A percentile compares a stretch with the other conserved stretches of the same genome.
These are phyloP conservation scores for Blastomyces emzantsi DNA, from an alignment of 2,329 filamentous ascomycete species.

Conservation along the genomic window DNA sequence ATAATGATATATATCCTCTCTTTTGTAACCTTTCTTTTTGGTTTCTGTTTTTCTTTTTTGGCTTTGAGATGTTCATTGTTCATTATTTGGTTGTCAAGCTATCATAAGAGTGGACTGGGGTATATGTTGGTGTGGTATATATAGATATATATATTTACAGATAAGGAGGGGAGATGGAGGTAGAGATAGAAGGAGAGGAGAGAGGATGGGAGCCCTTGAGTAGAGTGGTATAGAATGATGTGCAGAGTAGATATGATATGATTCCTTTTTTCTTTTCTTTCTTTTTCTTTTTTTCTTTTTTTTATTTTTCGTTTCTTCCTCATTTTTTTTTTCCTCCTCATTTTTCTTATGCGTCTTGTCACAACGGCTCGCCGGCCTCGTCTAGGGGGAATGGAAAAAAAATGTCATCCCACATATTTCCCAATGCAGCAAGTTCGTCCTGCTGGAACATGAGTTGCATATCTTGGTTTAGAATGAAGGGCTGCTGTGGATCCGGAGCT, in stretches of 20 bases:
- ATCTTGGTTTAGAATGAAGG: not conserved
- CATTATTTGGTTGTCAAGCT: not conserved
- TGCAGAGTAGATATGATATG: not conserved
- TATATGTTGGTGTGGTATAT: not conserved
- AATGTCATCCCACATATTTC: slow-evolving; percentile 16
- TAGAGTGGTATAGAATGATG: not conserved
- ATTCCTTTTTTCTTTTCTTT: not conserved
- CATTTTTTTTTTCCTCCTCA: not conserved
- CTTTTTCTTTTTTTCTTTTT: not conserved
- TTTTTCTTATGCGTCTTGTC: not conserved
- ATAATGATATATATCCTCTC: not conserved
- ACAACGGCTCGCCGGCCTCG: not conserved
- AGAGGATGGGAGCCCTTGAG: not conserved
- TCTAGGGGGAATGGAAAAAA: slow-evolving; percentile 11
- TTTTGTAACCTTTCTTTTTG: not conserved
- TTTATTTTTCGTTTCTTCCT: not conserved
- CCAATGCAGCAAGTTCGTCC: slow-evolving; percentile 4
- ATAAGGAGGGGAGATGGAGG: not conserved
- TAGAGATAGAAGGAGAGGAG: not conserved
- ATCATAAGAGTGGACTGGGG: not conserved
- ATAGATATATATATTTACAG: not conserved
- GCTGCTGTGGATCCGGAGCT: not conserved
- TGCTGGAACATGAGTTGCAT: slow-evolving; percentile 1
- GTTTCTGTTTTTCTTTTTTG: not conserved
- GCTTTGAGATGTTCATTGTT: not conserved